phyloP scores from a whole-genome alignment of 805 yeast genomes.

The Saccharomyces paradoxus region DNA sequence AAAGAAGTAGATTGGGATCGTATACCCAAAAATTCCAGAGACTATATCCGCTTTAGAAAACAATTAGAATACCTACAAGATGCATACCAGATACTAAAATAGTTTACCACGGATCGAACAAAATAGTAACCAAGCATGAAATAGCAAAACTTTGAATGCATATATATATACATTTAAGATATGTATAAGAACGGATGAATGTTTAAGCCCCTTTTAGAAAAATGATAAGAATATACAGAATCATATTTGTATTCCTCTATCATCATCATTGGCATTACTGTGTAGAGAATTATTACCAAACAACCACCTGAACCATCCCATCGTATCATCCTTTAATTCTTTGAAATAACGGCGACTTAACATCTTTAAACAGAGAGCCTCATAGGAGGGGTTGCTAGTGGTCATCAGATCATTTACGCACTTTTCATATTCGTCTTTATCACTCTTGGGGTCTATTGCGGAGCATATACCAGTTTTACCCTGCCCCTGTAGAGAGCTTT shows the following conservation, averaged over 20 bases:
- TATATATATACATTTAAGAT: not conserved
- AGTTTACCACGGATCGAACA: not conserved
- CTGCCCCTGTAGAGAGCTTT: conserved; percentile 11
- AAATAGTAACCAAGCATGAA: not conserved
- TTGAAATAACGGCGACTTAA: conserved; percentile 8
- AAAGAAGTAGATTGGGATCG: conserved; percentile 17
- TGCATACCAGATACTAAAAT: not conserved
- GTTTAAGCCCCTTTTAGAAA: not conserved
- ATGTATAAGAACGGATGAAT: not conserved
- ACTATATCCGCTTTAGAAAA: conserved; percentile 1
- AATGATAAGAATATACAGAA: not conserved
- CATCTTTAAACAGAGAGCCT: conserved; percentile 10
- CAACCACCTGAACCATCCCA: conserved; percentile 15
- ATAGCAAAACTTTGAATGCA: not conserved
- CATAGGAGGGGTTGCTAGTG: conserved; percentile 9
- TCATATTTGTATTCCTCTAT: not conserved
- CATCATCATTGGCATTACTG: not conserved
- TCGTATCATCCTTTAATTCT: conserved; percentile 8
- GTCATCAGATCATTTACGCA: conserved; percentile 9
- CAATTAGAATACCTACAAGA: not conserved
- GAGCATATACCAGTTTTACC: conserved; percentile 8
- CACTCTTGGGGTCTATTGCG: conserved; percentile 7
- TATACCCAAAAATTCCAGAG: conserved; percentile 10
- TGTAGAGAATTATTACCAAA: conserved; percentile 6
- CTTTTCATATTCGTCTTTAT: conserved; percentile 10